phyloP scores from a whole-genome alignment of 768 basidiomycete species.

The Lenzites betulinus region DNA sequence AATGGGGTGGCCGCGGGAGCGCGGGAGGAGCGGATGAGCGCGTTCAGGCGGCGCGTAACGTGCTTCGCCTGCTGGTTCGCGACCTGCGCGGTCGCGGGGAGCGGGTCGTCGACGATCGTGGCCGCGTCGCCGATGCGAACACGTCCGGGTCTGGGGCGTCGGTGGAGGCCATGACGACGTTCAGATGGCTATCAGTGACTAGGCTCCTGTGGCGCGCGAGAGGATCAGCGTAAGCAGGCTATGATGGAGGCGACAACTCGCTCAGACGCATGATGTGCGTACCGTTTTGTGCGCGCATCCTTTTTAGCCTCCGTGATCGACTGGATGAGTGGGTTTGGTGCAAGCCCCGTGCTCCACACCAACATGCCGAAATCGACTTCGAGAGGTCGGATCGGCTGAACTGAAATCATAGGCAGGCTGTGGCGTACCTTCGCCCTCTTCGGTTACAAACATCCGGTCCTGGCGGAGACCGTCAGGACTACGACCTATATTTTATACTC shows the following conservation, averaged over 20 bases:
- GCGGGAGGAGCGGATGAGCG: constrained; percentile 42
- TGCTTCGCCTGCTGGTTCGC: constrained; percentile 78
- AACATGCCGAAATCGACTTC: constrained; percentile 79
- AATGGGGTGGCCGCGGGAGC: constrained; percentile 50
- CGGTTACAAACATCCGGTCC: constrained; percentile 70
- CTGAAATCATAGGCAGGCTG: not conserved
- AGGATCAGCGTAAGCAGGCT: not conserved
- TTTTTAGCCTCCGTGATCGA: constrained; percentile 62
- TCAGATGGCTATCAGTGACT: constrained; percentile 58
- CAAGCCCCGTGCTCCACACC: constrained; percentile 87
- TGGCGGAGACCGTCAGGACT: constrained; percentile 33
- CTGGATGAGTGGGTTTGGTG: constrained; percentile 77
- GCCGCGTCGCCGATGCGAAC: constrained; percentile 82
- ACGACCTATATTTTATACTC: too few relatives aligned
- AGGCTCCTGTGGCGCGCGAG: constrained; percentile 35
- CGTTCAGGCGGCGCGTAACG: constrained; percentile 66
- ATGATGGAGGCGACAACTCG: not conserved
- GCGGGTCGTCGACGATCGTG: constrained; percentile 51
- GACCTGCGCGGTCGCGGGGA: constrained; percentile 90
- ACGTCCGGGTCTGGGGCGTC: constrained; percentile 61
- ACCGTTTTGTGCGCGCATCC: constrained; percentile 60
- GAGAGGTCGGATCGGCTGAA: not conserved
- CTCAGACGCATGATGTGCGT: constrained; percentile 8
- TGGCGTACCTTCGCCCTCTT: constrained; percentile 64
- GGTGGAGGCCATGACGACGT: constrained; percentile 55